Percentiles rank a stretch among this genome's conserved stretches.
phyloP scores from a whole-genome alignment of 1,284 basidiomycete species.

The Leccinum fallax region DNA sequence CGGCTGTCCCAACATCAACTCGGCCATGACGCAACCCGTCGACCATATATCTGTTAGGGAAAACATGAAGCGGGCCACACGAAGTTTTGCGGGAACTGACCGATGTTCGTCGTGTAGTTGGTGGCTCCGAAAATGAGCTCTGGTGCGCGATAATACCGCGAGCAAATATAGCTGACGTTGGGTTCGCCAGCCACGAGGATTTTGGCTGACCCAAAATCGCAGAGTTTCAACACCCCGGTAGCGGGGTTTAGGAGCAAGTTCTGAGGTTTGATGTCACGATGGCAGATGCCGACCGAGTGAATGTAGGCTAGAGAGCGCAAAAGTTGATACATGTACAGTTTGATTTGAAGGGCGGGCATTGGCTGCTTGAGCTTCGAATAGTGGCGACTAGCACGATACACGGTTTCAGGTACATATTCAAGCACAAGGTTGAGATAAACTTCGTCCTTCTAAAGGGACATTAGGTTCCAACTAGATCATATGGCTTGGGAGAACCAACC shows the following conservation, averaged over 20 bases:
- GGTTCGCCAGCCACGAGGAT: conserved; percentile 97
- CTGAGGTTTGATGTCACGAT: conserved; percentile 99
- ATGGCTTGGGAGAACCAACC: conserved; percentile 50
- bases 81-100: conserved; percentile 48
- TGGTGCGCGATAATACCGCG: conserved; percentile 98
- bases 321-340: conserved; percentile 98
- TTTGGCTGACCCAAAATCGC: conserved; percentile 99
- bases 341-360: conserved; percentile 99
- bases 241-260: conserved; percentile 96
- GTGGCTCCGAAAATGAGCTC: conserved; percentile 99
- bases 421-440: conserved; percentile 99
- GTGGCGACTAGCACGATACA: conserved; percentile 97
- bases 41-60: conserved; percentile 91
- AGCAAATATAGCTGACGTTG: conserved; percentile 99
- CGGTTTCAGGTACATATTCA: conserved; percentile 99
- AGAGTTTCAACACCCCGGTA: conserved; percentile 95
- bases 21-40: conserved; percentile 99
- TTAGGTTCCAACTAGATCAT: conserved; percentile 9
- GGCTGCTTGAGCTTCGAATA: conserved; percentile 99
- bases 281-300: conserved; percentile 96
- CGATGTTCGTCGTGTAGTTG: conserved; percentile 99
- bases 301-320: conserved; percentile 97
- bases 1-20: conserved; percentile 98
- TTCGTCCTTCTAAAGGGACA: conserved; percentile 85
- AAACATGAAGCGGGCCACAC: conserved; percentile 9